Base-by-base conservation (phyloP, 2,329 filamentous ascomycete genomes). In the Xylaria sp. region DNA sequence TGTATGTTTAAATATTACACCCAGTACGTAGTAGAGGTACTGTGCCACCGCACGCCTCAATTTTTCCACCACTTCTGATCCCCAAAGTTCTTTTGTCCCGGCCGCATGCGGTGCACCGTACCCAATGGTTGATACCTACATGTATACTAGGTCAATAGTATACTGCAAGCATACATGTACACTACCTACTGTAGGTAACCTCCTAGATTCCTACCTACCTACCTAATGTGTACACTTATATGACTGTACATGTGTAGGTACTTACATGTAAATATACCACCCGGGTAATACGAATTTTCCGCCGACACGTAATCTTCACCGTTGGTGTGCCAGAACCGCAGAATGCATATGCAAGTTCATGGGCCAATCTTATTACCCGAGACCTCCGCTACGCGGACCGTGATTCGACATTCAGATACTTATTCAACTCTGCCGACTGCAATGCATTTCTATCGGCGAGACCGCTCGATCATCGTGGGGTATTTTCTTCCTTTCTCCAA, bases 321-420 rank as follows among this genome's bases (percentile, higher is more conserved):
- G 50, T 63, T 58, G 65, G 65, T 67, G 61, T 67, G 65, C 65
- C 61, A 53, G 47, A 65, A 31, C 45, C 45, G 61, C 61, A 67
- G 65, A 55, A 36, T 44, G 56, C 62, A 65, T 59, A 65, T 65
- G 62, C 62, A 61, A 49, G 38, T 33, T 42, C 49, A 27, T 22
- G 53, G 44, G 61, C 49, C 27, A 27, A 55, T 61, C 39, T 61
- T 49, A 47, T 42, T 50, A 61, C 22, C 62, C 62, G 62, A 65
- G 62, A 50, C 56, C 42, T 33, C 11, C 38, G 10, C 31, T 39
- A 22, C 17, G 38, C 47, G 59, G 38, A 44, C 17, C 11, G 33
- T 13, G 25, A 54, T 15, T 36, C 20, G 6, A 36, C 29, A 29
- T 27, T 9, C 33, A 20, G 22, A 54, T 50, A 2, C 1, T 1